Evolutionary conservation across 768 basidiomycete genomes (phyloP), one percentile per base, ranked within the genome.

Genomic region (Russula virescens): DNA sequence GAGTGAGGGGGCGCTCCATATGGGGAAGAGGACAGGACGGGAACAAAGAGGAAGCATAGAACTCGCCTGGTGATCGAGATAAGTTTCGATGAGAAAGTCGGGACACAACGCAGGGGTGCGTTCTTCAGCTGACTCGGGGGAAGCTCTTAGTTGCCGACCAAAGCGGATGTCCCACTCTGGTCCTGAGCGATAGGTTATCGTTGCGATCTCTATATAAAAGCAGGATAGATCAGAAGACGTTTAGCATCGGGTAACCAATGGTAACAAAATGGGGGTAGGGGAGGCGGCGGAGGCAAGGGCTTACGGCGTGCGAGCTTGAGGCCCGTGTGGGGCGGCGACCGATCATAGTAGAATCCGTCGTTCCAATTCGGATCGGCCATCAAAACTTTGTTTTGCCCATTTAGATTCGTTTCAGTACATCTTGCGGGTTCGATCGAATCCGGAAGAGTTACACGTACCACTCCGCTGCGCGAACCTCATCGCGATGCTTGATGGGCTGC

Each of bases 361-460:
- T 98, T 99, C 97, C 97, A 99, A 66, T 98, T 98, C 0, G 96
- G 96, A 75, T 99, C 97, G 2, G 96, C 91, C 97, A 99, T 99
- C 57, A 99, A 83, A 19, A 99, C 97, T 98, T 65, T 38, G 5
- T n/a, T 53, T 6, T 31, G 31, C 8, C 8, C 3, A 8, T 31
- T 31, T 8, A 8, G 31, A 3, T 31, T 31, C 31, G 31, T 31
- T 31, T 31, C 31, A 31, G 31, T 8, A 31, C 31, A n/a, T n/a
- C n/a, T n/a, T n/a, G n/a, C n/a, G n/a, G 34, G 57, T 48, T 19
- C 70, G 19, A 26, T 23, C 18, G 5, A 19, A 14, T 43, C 1
- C 49, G 50, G 5, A 25, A 46, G 10, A 11, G 42, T 4, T 28
- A 25, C 2, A 77, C 87, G 67, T 66, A 94, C 96, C 96, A 75